Evolutionary conservation across 345 rosid genomes (phyloP).

Genomic region (Boechera divaricarpa): DNA sequence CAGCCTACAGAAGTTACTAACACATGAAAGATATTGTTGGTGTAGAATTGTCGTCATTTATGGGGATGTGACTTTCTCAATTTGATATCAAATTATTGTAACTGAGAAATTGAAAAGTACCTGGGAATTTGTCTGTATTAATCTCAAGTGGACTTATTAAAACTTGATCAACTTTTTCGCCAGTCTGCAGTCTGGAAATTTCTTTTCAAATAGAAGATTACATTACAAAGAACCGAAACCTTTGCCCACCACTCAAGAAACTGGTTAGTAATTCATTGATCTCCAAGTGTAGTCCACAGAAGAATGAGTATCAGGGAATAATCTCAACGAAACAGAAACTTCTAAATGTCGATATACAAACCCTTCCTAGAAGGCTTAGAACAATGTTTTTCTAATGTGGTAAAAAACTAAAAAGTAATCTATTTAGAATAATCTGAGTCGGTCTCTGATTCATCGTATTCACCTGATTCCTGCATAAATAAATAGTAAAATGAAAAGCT

Average conservation of each 20-base stretch:
- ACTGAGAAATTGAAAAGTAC: conserved; percentile 24
- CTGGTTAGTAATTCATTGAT: conserved; percentile 30
- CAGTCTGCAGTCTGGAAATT: conserved; percentile 20
- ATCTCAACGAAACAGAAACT: conserved; percentile 17
- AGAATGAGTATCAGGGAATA: conserved; percentile 19
- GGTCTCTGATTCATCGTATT: conserved; percentile 60
- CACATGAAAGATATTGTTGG: conserved; percentile 26
- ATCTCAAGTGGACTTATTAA: not conserved
- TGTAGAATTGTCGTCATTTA: conserved; percentile 17
- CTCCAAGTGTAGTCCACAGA: conserved; percentile 15
- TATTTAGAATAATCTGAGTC: conserved; percentile 69
- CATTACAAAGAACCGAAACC: not conserved
- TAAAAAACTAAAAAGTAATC: conserved; percentile 33
- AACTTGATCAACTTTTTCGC: conserved; percentile 18
- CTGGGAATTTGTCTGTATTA: conserved; percentile 23
- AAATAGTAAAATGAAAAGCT: conserved; percentile 25
- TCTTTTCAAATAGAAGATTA: conserved; percentile 8
- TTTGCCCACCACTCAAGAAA: conserved; percentile 22
- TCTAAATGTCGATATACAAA: conserved; percentile 30
- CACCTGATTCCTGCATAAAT: conserved; percentile 71
- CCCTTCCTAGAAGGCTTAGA: conserved; percentile 18
- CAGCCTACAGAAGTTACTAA: conserved; percentile 25
- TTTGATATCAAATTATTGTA: conserved; percentile 30
- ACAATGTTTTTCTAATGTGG: conserved; percentile 35
- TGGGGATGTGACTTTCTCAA: conserved; percentile 4